Evolutionary conservation across 2,329 filamentous ascomycete species (phyloP), one percentile per base, ranked within the genome.

Genomic region (Pseudogymnoascus sp.): DNA sequence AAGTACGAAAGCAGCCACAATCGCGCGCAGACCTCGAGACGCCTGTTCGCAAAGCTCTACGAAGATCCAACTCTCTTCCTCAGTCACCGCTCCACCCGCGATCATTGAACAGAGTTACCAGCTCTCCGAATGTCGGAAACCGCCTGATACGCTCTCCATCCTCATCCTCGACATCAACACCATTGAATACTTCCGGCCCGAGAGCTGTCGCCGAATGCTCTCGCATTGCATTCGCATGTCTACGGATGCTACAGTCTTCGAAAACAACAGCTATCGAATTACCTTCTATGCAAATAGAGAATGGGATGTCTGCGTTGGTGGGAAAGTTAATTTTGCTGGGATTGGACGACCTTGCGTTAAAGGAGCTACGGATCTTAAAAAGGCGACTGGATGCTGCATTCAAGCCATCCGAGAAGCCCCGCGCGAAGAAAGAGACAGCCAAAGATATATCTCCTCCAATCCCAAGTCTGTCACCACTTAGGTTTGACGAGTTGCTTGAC

Each of bases 251-350:
- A 23, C 83, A 88, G 61, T 78, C 75, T 31, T 72, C 73, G 19
- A 78, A 81, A 26, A 76, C 81, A 0, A 76, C 82, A 5, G 78
- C 81, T 8, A 76, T 85, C 9, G 76, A 81, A 9, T 76, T 87
- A n/a, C 81, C 84, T 1, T 80, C 83, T 50, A 76, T 89, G 40
- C 88, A 93, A 71, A 74, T 93, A 3, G 90, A 93, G 71, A 86
- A 80, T 65, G 90, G 89, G 62, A 89, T 90, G 80, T 83, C 88
- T 15, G 85, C 87, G 0, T 80, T 93, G 62, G 75, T 88, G 40
- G 83, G 83, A 40, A 90, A 87, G 71, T 77, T 93, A 1, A 76
- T 91, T 13, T 77, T 78, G 0, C 77, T 91, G 59, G 83, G 84
- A 1, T 74, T 92, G 61, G 83, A 88, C 53, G 83, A 86, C n/a